phyloP scores from a whole-genome alignment of 2,329 filamentous ascomycete species.

The Neonectria coccinea region DNA sequence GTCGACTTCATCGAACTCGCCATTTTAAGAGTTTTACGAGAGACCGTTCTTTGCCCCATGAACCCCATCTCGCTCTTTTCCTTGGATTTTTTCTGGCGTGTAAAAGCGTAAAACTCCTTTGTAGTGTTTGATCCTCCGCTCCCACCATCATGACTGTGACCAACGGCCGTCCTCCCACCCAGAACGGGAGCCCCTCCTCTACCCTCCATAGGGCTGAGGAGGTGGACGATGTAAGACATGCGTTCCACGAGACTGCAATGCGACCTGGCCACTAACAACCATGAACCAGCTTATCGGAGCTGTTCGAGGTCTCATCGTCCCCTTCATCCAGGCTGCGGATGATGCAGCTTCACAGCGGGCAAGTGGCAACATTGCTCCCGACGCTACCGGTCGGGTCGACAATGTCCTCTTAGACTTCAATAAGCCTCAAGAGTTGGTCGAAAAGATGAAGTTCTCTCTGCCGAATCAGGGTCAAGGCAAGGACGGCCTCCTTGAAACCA shows the following conservation, averaged over 20 bases:
- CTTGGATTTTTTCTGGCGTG: slow-evolving; percentile 3
- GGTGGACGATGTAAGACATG: slow-evolving; percentile 47
- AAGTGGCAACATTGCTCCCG: slow-evolving; percentile 61
- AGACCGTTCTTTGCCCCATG: slow-evolving; percentile 6
- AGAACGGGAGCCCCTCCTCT: slow-evolving; percentile 39
- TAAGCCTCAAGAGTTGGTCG: slow-evolving; percentile 67
- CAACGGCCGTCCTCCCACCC: slow-evolving; percentile 31
- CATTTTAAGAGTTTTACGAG: slow-evolving; percentile 33
- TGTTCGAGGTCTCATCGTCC: slow-evolving; percentile 75
- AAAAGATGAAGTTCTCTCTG: slow-evolving; percentile 69
- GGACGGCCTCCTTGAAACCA: slow-evolving; percentile 77
- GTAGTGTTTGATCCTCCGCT: slow-evolving; percentile 14
- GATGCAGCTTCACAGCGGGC: slow-evolving; percentile 65
- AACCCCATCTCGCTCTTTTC: neutral
- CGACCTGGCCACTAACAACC: slow-evolving; percentile 40
- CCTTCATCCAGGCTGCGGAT: slow-evolving; percentile 79
- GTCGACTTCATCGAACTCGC: slow-evolving; percentile 29
- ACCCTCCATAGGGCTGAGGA: slow-evolving; percentile 50
- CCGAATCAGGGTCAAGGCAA: slow-evolving; percentile 72
- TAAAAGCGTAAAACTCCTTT: neutral
- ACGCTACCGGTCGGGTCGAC: slow-evolving; percentile 53
- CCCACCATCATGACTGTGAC: slow-evolving; percentile 44
- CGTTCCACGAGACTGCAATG: neutral
- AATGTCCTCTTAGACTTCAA: slow-evolving; percentile 74
- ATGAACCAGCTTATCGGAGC: slow-evolving; percentile 71